Percentiles rank a stretch among this genome's conserved stretches.
phyloP scores from a whole-genome alignment of 225 moss, liverwort and hornwort genomes.

The Bryoerythrophyllum caledonicum region DNA sequence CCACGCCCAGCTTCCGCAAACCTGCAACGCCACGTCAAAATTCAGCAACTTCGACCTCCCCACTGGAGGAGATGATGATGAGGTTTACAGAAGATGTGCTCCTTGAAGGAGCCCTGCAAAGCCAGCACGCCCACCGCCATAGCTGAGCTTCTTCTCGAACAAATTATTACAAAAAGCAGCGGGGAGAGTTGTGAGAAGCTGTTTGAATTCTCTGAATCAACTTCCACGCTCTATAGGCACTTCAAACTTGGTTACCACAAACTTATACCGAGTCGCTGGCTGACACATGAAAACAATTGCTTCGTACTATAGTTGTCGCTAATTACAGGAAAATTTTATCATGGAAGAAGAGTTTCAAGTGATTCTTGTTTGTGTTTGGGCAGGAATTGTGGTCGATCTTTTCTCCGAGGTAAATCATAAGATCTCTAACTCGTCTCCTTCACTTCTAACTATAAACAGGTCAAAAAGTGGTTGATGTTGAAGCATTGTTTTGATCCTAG shows the following conservation, averaged over 20 bases:
- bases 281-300: too few relatives aligned
- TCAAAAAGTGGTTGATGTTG: constrained; percentile 1
- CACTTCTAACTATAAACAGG: not conserved
- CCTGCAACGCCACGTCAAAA: constrained; percentile 35
- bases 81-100: constrained; percentile 73
- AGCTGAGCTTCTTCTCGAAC: not conserved
- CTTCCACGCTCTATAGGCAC: not conserved
- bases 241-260: too few relatives aligned
- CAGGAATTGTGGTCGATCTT: constrained; percentile 53
- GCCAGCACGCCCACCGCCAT: constrained; percentile 82
- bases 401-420: constrained; percentile 68
- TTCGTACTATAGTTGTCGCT: too few relatives aligned
- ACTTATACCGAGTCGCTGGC: too few relatives aligned
- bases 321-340: not conserved
- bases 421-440: not conserved
- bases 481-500: not conserved
- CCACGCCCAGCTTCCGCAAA: constrained; percentile 83
- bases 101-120: constrained; percentile 94
- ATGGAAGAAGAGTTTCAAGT: constrained; percentile 3
- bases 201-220: not conserved
- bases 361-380: constrained; percentile 9
- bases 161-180: not conserved
- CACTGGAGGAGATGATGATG: too few relatives aligned
- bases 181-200: too few relatives aligned
- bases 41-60: too few relatives aligned